Base-by-base conservation (phyloP, 345 rosid genomes). In the Punica granatum region DNA sequence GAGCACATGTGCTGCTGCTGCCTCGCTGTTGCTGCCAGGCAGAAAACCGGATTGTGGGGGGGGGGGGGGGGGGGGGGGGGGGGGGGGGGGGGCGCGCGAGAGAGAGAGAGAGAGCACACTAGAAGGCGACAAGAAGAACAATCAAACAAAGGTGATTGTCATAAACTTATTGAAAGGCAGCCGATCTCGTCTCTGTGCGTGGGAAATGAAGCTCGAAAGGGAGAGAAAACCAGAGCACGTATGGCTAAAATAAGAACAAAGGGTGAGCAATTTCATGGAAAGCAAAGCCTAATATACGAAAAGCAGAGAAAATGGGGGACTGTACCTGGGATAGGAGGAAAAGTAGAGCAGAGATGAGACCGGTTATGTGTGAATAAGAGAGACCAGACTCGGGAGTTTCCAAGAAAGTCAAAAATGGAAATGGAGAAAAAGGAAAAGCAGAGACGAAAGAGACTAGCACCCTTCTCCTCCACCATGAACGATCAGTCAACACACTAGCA, bases 221-320 rank as follows among this genome's bases (percentile, higher is more conserved):
- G 73, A 74, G 73, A 68, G 70, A 67, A n/a, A 67, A 33, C n/a
- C n/a, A 21, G 65, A 33, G 65, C 23, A 3, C n/a, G 8, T 21
- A 7, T n/a, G 58, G 58, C 6, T 25, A 9, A 39, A 7, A 39
- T 23, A 21, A 62, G 31, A 32, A 31, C 64, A n/a, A 36, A 32
- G 65, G 65, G 37, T 75, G 74, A 74, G 78, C 77, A 74, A 78
- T 78, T 74, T 74, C 79, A 86, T 80, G 85, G 30, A 51, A 23
- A 51, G 7, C 56, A 42, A 19, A 58, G 46, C 67, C 32, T 61
- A 34, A 23, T 33, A 32, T 48, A 21, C 23, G 49, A n/a, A 3
- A 54, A 67, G 54, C 33, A 56, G 73, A 41, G 72, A 51, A 28
- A 28, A 37, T 28, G 48, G 35, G 34, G 8, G n/a, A n/a, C 65